Base-by-base conservation (phyloP, 495 filamentous ascomycete species). In the Penicillium samsonianum region DNA sequence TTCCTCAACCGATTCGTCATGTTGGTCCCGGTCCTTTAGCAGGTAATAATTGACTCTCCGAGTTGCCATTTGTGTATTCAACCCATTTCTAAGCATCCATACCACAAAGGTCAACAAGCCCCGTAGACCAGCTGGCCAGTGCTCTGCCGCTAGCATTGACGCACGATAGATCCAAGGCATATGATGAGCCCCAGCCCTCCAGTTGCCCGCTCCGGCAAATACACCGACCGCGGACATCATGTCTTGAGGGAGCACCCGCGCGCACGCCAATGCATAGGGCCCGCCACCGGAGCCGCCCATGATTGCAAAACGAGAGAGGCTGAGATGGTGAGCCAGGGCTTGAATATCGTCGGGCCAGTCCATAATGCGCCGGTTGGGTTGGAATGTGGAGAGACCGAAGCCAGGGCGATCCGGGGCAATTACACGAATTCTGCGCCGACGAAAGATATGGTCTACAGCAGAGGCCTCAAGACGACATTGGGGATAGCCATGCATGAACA, bases 401-500 rank as follows among this genome's bases (percentile, higher is more conserved):
- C 79, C 79, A 1, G 79, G 79, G 1, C 77, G 69, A 22, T 79
- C 76, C 3, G 68, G 63, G 4, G 61, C 65, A 45, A 81, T 69
- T 41, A 82, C 38, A 52, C 74, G 72, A 19, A 77, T 51, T 4
- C 56, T 51, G n/a, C 62, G 68, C 4, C 52, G 64, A 11, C 53
- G 53, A 7, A 71, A 70, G 9, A 55, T 40, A 14, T 64, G 47
- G 54, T 74, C 61, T 12, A 69, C 47, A 14, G 26, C 60, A 8
- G 54, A 51, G n/a, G 59, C 75, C 62, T 81, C 77, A 11, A 75
- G 65, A 28, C 74, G 78, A 1, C 72, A 79, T 7, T 63, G 63
- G 1, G 78, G 77, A 40, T 64, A 72, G 22, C 79, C 75, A 60
- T 82, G 78, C 52, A 80, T 71, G 63, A 65, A 81, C 46, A 82